phyloP scores from a whole-genome alignment of 805 yeast genomes.

The Monosporozyma solicola region DNA sequence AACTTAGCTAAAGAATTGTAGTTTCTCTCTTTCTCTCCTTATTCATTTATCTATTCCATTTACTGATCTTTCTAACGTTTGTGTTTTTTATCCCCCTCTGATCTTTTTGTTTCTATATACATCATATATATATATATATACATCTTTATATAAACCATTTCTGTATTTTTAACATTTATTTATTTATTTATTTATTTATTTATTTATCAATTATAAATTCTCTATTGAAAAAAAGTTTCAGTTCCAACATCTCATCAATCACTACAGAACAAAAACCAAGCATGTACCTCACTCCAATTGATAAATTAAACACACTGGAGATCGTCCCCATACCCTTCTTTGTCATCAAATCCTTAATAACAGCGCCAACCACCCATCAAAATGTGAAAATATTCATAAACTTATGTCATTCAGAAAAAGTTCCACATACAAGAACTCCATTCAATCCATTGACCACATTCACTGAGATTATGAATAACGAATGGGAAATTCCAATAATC shows the following conservation, averaged over 20 bases:
- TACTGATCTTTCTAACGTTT: not conserved
- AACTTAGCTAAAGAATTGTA: slow-evolving; percentile 3
- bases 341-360: slow-evolving; percentile 57
- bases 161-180: not conserved
- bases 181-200: not conserved
- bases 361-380: slow-evolving; percentile 24
- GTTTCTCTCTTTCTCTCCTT: not conserved
- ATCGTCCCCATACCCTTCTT: slow-evolving; percentile 45
- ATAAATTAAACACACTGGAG: not conserved
- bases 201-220: too few species aligned
- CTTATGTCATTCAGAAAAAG: slow-evolving; percentile 54
- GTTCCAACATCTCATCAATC: too few species aligned
- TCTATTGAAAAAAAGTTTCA: not conserved
- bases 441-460: slow-evolving; percentile 53
- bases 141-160: not conserved
- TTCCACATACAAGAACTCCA: slow-evolving; percentile 51
- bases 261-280: too few species aligned
- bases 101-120: not conserved
- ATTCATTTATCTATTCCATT: not conserved
- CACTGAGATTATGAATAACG: slow-evolving; percentile 53
- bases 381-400: slow-evolving; percentile 66
- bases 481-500: slow-evolving; percentile 82
- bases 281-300: not conserved
- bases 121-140: too few species aligned
- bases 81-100: not conserved